Percentiles rank a stretch among this genome's conserved stretches.
phyloP scores from a whole-genome alignment of 352 stramenopile genomes.

The Saprolegnia diclina region DNA sequence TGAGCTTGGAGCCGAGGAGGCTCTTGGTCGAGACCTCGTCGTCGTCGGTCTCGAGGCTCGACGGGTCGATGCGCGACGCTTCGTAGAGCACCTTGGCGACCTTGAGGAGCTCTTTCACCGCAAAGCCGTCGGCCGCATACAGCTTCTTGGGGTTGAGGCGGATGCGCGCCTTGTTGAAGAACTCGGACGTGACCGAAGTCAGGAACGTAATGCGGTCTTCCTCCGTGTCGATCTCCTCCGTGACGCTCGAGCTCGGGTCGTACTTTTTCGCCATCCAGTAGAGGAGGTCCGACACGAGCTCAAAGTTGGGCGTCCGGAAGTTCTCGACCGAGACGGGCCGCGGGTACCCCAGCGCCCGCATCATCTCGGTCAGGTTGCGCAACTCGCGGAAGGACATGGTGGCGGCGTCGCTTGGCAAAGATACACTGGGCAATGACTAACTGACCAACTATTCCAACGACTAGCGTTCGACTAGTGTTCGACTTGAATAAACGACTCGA shows the following conservation, averaged over 20 bases:
- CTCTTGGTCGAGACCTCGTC: slow-evolving; percentile 66
- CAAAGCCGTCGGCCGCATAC: slow-evolving; percentile 92
- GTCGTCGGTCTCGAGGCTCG: slow-evolving; percentile 51
- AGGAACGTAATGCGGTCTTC: slow-evolving; percentile 94
- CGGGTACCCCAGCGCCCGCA: slow-evolving; percentile 92
- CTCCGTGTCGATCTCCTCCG: slow-evolving; percentile 93
- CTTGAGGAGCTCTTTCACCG: slow-evolving; percentile 93
- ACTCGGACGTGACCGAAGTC: slow-evolving; percentile 68
- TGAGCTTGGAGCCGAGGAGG: slow-evolving; percentile 66
- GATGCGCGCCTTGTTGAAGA: slow-evolving; percentile 88
- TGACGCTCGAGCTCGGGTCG: slow-evolving; percentile 76
- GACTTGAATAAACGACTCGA: no score
- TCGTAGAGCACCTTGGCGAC: slow-evolving; percentile 91
- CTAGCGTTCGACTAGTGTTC: no score
- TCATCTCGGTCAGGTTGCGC: slow-evolving; percentile 93
- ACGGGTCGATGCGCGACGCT: slow-evolving; percentile 66
- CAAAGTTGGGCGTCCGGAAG: slow-evolving; percentile 95
- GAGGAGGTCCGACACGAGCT: slow-evolving; percentile 92
- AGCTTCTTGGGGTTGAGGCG: slow-evolving; percentile 92
- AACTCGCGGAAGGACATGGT: slow-evolving; percentile 82
- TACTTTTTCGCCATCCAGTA: slow-evolving; percentile 97
- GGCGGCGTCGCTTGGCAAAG: background rate
- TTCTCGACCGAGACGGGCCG: slow-evolving; percentile 89
- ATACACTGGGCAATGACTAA: background rate
- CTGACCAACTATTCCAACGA: background rate